Base-by-base conservation (phyloP, 2,329 filamentous ascomycete species). In the Parasarocladium wereldwijsianum region DNA sequence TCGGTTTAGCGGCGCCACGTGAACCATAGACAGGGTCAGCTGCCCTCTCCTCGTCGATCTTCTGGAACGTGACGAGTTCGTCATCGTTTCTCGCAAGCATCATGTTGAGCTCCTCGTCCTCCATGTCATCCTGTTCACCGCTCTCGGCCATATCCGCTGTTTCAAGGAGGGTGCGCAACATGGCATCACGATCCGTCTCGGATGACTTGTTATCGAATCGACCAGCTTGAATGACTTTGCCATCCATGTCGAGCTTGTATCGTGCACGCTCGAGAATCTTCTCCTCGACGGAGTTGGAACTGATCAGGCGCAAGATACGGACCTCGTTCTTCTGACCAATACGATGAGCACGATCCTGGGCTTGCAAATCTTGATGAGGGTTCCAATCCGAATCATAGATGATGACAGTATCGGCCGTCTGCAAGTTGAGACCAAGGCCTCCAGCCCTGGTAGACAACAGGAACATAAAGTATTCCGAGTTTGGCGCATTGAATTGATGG, bases 301-400 rank as follows among this genome's bases (percentile, higher is more conserved):
- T 94, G 54, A 98, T 96, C 25, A 98, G 66, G 54, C 90, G 78
- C 36, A 98, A 60, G 51, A 98, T 98, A 44, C 90, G 81, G 33
- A 98, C 90, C 55, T 98, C 90, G 45, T 98, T 98, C 75, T 98
- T 98, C 55, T 98, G 90, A 37, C 90, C 90, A 42, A 98, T 98
- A 79, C 90, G 87, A 74, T 98, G 90, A 26, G 90, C 90, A 76
- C 90, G 90, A 78, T 98, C 90, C 51, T 98, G 90, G 10, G 90
- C 90, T 55, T 98, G 90, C 55, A 98, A 64, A 80, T 98, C 90
- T 55, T 98, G 90, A 51, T 96, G 87, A 50, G 90, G 90, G 55
- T 98, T 98, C 90, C 90, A 98, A 60, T 98, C 90, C 0, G 90
- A 98, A 50, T 98, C 90, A 57, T 94, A 98, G 48, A 98, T 98